Evolutionary conservation across 2,329 filamentous ascomycete genomes (phyloP).

Genomic region (Aureobasidium sp.): DNA sequence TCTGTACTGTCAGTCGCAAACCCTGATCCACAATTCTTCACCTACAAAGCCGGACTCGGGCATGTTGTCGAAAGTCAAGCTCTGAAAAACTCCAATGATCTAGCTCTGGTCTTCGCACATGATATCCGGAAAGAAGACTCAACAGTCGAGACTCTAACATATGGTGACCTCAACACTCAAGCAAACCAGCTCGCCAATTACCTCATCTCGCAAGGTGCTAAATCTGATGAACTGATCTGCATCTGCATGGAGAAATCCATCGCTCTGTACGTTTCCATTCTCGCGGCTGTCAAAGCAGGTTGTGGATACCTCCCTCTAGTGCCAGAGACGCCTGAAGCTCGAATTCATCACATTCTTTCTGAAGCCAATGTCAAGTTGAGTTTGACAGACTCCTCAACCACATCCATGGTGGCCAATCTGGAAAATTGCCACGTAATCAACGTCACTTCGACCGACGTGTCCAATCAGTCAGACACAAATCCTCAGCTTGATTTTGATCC

Average conservation of each 20-base stretch:
- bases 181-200: constrained; percentile 59
- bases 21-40: constrained; percentile 25
- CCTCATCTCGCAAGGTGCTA: constrained; percentile 43
- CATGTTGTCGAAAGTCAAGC: constrained; percentile 50
- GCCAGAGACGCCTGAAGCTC: constrained; percentile 59
- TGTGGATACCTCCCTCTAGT: constrained; percentile 75
- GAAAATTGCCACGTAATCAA: constrained; percentile 21
- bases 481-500: constrained; percentile 35
- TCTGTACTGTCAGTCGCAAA: constrained; percentile 36
- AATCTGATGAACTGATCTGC: constrained; percentile 55
- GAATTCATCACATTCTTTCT: constrained; percentile 54
- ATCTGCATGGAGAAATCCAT: constrained; percentile 73
- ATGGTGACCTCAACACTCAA: constrained; percentile 53
- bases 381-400: constrained; percentile 31
- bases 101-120: constrained; percentile 59
- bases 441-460: constrained; percentile 27
- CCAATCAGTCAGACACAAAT: constrained; percentile 32
- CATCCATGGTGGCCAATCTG: constrained; percentile 17
- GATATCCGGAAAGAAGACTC: constrained; percentile 36
- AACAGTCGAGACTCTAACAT: constrained; percentile 49
- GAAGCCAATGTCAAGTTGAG: constrained; percentile 51
- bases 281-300: constrained; percentile 68
- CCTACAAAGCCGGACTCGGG: constrained; percentile 26
- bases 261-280: constrained; percentile 63
- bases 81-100: constrained; percentile 40